Conservation (phyloP, 1,139 yeast species). For the Cylindricascospora bacillispora region DNA sequence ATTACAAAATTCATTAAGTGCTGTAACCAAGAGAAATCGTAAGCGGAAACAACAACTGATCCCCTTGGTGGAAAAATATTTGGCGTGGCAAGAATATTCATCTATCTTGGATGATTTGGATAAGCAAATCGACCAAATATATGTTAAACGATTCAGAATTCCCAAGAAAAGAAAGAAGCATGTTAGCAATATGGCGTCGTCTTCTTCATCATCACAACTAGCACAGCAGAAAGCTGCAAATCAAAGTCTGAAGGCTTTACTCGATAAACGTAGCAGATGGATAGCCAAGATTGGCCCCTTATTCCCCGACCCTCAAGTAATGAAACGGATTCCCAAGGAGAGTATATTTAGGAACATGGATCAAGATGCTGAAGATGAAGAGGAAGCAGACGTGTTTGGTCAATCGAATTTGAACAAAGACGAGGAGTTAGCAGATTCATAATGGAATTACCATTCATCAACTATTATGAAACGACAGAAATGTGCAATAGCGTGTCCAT, state of each 20-base stretch:
- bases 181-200: slow-evolving; percentile 6
- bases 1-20: slow-evolving; percentile 56
- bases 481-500: no score
- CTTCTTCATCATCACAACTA: slow-evolving; percentile 22
- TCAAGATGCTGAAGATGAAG: slow-evolving; percentile 37
- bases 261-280: slow-evolving; percentile 87
- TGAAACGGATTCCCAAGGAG: slow-evolving; percentile 62
- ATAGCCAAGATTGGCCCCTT: slow-evolving; percentile 78
- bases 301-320: slow-evolving; percentile 53
- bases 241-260: slow-evolving; percentile 60
- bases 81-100: slow-evolving; percentile 90
- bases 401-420: slow-evolving; percentile 20
- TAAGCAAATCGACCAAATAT: slow-evolving; percentile 93
- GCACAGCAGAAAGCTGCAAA: slow-evolving; percentile 47
- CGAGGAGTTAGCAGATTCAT: slow-evolving; percentile 13
- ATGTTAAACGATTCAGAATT: slow-evolving; percentile 70
- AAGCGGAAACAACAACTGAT: slow-evolving; percentile 52
- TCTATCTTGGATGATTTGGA: slow-evolving; percentile 87
- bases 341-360: slow-evolving; percentile 49
- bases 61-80: slow-evolving; percentile 74
- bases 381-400: slow-evolving; percentile 26
- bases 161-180: slow-evolving; percentile 70
- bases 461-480: no score
- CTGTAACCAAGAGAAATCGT: slow-evolving; percentile 50
- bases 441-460: no score